Base-by-base conservation (phyloP, 192 early-diverging fungal genomes). In the Ambispora gerdemannii region DNA sequence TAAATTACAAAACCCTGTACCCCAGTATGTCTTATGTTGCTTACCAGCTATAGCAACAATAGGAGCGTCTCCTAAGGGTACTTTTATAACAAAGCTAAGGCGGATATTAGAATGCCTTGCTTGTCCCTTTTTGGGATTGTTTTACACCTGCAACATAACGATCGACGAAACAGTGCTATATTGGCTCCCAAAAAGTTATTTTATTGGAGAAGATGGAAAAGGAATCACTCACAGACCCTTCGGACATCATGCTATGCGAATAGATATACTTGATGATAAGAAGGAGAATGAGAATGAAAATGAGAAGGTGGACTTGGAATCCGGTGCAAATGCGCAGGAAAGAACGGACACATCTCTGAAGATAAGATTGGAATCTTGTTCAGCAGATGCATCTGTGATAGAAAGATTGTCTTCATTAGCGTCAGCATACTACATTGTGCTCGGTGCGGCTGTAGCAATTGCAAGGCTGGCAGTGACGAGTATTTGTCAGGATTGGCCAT, bases 391-490 rank as follows among this genome's bases (percentile, higher is more conserved):
- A 27, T 51, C 64, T 3, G 24, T 67, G 11, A 15, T n/a, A n/a
- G n/a, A n/a, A n/a, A n/a, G n/a, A n/a, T n/a, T n/a, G n/a, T n/a
- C n/a, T n/a, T n/a, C n/a, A n/a, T n/a, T n/a, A n/a, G n/a, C n/a
- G n/a, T n/a, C n/a, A n/a, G n/a, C n/a, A n/a, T n/a, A n/a, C n/a
- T 67, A 51, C 20, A 50, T 67, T 6, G 13, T 50, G 0, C 30
- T 67, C n/a, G 64, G 64, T 51, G 20, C 34, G 22, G 2, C 51
- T 50, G 19, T 22, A 3, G 64, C 47, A 51, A 67, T 67, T 15
- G 49, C 24, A 24, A 50, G 49, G 15, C 17, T 19, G 17, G 30
- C 31, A 22, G 49, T 24, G 51, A 38, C 64, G 24, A 25, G 10
- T 49, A 13, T 15, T 3, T 19, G 17, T 47, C 17, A 58, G 24